phyloP scores from a whole-genome alignment of 2,329 filamentous ascomycete species.

The Ascochyta clinopodiicola region DNA sequence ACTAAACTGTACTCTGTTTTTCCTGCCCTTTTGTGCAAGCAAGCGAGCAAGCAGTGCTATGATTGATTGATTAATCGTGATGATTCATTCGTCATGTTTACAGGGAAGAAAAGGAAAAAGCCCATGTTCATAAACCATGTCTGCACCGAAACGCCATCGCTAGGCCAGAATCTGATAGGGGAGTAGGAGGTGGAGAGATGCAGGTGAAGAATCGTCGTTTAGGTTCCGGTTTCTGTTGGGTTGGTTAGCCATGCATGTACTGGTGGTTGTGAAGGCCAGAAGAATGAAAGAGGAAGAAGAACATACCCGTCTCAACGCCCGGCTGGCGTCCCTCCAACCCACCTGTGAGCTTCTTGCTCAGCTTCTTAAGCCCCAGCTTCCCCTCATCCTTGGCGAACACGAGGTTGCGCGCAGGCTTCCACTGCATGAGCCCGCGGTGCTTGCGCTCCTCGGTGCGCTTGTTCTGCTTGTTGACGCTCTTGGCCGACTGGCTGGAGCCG shows the following conservation, averaged over 20 bases:
- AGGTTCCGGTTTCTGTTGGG: slow-evolving; percentile 34
- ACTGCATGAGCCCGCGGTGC: slow-evolving; percentile 92
- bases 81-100: too few relatives aligned
- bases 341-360: slow-evolving; percentile 76
- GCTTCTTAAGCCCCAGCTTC: slow-evolving; percentile 75
- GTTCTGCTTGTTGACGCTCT: slow-evolving; percentile 71
- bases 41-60: too few relatives aligned
- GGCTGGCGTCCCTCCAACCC: slow-evolving; percentile 80
- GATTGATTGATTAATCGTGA: too few relatives aligned
- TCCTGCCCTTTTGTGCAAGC: too few relatives aligned
- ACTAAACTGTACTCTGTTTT: neutral
- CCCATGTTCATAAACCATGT: too few relatives aligned
- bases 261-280: too few relatives aligned
- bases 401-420: slow-evolving; percentile 85
- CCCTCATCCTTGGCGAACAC: slow-evolving; percentile 89
- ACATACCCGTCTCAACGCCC: slow-evolving; percentile 75
- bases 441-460: slow-evolving; percentile 78
- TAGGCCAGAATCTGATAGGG: neutral
- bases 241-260: slow-evolving; percentile 15
- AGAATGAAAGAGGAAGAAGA: neutral
- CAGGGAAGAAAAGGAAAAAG: too few relatives aligned
- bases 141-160: slow-evolving; percentile 11
- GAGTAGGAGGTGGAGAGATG: neutral
- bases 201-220: neutral
- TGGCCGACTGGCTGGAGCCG: slow-evolving; percentile 42